Evolutionary conservation across 2,329 filamentous ascomycete species (phyloP), one percentile per base, ranked within the genome.

Genomic region (Fusarium buxicola): DNA sequence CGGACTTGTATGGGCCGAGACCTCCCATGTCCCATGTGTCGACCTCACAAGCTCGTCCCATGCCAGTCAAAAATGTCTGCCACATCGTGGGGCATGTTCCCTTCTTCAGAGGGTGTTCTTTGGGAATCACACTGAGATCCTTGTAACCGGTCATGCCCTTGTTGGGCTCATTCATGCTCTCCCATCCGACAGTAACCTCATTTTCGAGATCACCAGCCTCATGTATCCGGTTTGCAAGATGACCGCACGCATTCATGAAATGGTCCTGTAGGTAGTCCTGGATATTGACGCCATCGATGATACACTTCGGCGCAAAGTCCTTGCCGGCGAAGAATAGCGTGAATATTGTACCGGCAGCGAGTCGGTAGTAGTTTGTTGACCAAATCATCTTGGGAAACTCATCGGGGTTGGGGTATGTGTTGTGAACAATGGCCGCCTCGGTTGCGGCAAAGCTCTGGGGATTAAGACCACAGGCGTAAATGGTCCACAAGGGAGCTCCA

Each of bases 351-450:
- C 94, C 92, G 45, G 90, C 91, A 3, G 90, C 94, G 45, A 98
- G 82, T 21, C 95, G 87, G 60, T 88, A 91, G 76, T 99, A 99
- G 74, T 99, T 99, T 47, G 96, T 98, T 13, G 94, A 93, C 95
- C 95, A 99, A 55, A 98, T 94, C 96, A 99, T 99, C 80, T 97
- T 98, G 21, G 95, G 95, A 66, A 94, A 99, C 1, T 89, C 84
- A 24, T 89, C 89, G 8, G 94, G 92, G 16, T 96, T 86, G 9
- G 92, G 88, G 73, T 92, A 97, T 2, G 92, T 96, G 72, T 98
- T 99, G 49, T 99, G 95, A 7, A 99, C 94, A 58, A 98, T 85
- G 32, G 95, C 92, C 5, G 94, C 94, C 77, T 97, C 91, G 12
- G 94, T 99, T 16, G 86, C 88, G 48, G 89, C 87, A 72, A 99